Percentiles rank a stretch among this genome's conserved stretches.
phyloP scores from a whole-genome alignment of 31 red algal species.

The Pterothamnion heteromorphum region DNA sequence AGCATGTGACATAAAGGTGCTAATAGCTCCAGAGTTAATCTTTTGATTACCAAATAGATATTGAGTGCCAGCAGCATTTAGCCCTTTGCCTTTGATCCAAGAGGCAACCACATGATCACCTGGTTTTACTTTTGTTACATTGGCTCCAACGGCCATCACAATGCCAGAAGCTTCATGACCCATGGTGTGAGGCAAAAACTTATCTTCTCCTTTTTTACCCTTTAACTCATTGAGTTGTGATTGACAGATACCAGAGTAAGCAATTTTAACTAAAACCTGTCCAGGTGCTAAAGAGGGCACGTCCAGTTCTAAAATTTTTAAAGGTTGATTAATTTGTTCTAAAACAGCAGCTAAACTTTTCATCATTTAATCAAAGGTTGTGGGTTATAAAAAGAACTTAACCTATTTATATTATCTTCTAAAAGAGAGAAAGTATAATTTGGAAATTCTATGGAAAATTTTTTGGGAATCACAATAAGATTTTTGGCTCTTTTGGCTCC shows the following conservation, averaged over 20 bases:
- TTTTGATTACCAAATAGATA: conserved; percentile 73
- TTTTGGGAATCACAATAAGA: too few species aligned
- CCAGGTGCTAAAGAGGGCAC: conserved; percentile 63
- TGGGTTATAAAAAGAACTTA: too few species aligned
- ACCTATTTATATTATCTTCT: too few species aligned
- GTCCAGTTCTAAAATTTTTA: conserved; percentile 78
- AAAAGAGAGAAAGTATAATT: too few species aligned
- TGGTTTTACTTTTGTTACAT: conserved; percentile 64
- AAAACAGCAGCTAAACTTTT: conserved; percentile 91
- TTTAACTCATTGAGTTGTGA: conserved; percentile 87
- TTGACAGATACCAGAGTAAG: conserved; percentile 85
- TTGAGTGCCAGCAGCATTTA: conserved; percentile 84
- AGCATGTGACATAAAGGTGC: conserved; percentile 84
- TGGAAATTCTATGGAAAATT: too few species aligned
- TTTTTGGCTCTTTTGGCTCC: too few species aligned
- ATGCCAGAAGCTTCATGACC: conserved; percentile 95
- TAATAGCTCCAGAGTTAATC: conserved; percentile 88
- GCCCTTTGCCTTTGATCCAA: conserved; percentile 87
- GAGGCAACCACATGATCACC: conserved; percentile 90
- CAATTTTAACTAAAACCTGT: conserved; percentile 78
- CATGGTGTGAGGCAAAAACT: conserved; percentile 76
- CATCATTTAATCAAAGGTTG: conserved; percentile 49
- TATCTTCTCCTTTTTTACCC: conserved; percentile 84
- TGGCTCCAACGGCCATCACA: conserved; percentile 85
- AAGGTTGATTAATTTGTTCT: conserved; percentile 62